phyloP scores from a whole-genome alignment of 371 early-diverging fungal genomes.

The Dinochytrium kinnereticum region DNA sequence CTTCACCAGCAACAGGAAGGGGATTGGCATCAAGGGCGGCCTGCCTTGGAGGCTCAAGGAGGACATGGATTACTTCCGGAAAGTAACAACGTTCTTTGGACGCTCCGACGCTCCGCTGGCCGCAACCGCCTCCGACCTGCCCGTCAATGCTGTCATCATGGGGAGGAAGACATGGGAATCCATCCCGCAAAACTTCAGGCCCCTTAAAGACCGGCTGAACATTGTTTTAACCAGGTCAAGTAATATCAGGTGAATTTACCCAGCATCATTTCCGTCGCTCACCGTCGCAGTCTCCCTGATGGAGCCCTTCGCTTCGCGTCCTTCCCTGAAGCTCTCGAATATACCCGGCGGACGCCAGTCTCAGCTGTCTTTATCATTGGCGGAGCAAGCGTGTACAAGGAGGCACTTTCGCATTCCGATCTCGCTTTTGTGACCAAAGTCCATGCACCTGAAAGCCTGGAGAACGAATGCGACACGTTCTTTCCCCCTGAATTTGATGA shows the following conservation, averaged over 20 bases:
- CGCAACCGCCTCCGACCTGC: not conserved
- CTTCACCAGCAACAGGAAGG: conserved; percentile 71
- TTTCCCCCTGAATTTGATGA: conserved; percentile 55
- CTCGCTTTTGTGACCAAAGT: conserved; percentile 69
- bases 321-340: not conserved
- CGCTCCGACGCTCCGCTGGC: conserved; percentile 25
- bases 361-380: conserved; percentile 66
- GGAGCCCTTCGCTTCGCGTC: not conserved
- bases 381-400: conserved; percentile 66
- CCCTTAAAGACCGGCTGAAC: conserved; percentile 76
- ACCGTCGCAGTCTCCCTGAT: not conserved
- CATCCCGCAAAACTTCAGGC: conserved; percentile 77
- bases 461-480: conserved; percentile 68
- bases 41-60: conserved; percentile 87
- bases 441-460: conserved; percentile 35
- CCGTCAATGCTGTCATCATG: conserved; percentile 31
- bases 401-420: conserved; percentile 59
- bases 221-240: conserved; percentile 74
- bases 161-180: conserved; percentile 62
- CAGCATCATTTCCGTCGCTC: not conserved
- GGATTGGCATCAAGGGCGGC: conserved; percentile 73
- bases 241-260: not conserved
- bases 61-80: conserved; percentile 86
- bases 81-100: conserved; percentile 60
- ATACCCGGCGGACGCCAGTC: conserved; percentile 1